Evolutionary conservation across 2,329 filamentous ascomycete species (phyloP).

Genomic region (Elsinoe batatas): DNA sequence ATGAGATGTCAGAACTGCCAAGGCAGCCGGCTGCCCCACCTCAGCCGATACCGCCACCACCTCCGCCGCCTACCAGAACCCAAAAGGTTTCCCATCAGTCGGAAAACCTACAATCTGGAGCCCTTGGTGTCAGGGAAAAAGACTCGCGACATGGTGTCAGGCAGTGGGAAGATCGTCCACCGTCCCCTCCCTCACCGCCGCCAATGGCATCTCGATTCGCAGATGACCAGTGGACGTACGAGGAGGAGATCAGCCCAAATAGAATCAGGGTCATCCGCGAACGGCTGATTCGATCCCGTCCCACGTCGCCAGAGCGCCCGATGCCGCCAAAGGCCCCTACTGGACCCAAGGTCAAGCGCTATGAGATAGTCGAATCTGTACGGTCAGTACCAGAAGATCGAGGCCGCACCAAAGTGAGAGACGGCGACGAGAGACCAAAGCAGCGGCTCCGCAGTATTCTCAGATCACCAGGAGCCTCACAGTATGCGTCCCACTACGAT

Average conservation of each 20-base stretch:
- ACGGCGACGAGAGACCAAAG: not conserved
- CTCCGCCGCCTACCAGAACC: not conserved
- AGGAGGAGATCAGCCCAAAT: constrained; percentile 5
- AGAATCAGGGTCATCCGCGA: constrained; percentile 2
- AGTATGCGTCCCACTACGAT: not conserved
- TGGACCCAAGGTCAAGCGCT: constrained; percentile 1
- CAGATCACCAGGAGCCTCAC: constrained; percentile 1
- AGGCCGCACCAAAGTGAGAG: not conserved
- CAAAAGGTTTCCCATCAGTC: not conserved
- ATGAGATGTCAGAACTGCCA: not conserved
- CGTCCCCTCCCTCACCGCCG: constrained; percentile 6
- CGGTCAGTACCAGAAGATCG: constrained; percentile 10
- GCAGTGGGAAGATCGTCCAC: not conserved
- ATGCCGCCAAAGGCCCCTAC: not conserved
- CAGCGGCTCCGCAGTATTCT: constrained; percentile 9
- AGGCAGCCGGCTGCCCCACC: not conserved
- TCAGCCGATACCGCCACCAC: not conserved
- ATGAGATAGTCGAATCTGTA: constrained; percentile 3
- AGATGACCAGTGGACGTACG: constrained; percentile 1
- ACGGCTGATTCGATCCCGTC: constrained; percentile 2
- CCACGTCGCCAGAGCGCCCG: not conserved
- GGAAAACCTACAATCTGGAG: not conserved
- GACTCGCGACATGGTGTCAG: not conserved
- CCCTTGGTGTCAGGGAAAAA: too few species aligned
- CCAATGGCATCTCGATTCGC: not conserved